phyloP scores from a whole-genome alignment of 2,329 filamentous ascomycete genomes.

The Aspergillus floridensis region DNA sequence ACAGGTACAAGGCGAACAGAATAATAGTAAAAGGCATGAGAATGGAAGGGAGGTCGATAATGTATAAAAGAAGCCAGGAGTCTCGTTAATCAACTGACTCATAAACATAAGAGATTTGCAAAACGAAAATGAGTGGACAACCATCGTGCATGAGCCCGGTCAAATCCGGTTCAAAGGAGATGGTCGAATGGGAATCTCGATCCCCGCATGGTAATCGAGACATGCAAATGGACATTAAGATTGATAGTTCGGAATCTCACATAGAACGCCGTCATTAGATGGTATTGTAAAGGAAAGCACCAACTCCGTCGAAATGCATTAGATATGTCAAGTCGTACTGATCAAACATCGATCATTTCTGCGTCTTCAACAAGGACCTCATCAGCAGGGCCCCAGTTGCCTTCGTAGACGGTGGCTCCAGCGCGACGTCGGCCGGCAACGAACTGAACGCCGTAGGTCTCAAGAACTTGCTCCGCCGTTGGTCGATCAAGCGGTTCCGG shows the following conservation, averaged over 20 bases:
- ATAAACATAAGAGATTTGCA: slow-evolving; percentile 17
- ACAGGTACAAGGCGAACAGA: slow-evolving; percentile 8
- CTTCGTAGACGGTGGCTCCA: slow-evolving; percentile 93
- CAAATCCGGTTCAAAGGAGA: slow-evolving; percentile 1
- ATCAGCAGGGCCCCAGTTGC: slow-evolving; percentile 84
- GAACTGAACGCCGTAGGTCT: slow-evolving; percentile 74
- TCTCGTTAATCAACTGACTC: slow-evolving; percentile 15
- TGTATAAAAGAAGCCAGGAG: slow-evolving; percentile 11
- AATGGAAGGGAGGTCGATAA: neutral
- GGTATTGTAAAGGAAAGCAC: slow-evolving; percentile 24
- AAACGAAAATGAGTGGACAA: slow-evolving; percentile 14
- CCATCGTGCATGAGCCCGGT: slow-evolving; percentile 8
- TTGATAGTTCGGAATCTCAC: slow-evolving; percentile 17
- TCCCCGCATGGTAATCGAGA: slow-evolving; percentile 7
- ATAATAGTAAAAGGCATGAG: neutral
- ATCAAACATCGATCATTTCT: slow-evolving; percentile 63
- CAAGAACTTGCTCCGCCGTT: slow-evolving; percentile 68
- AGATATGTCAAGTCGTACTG: slow-evolving; percentile 24
- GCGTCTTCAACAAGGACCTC: slow-evolving; percentile 58
- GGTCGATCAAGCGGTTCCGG: slow-evolving; percentile 73
- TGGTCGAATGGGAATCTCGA: slow-evolving; percentile 12
- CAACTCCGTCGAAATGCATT: slow-evolving; percentile 36
- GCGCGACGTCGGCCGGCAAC: slow-evolving; percentile 72
- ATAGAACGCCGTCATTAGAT: slow-evolving; percentile 25
- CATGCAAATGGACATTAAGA: slow-evolving; percentile 12